These are phyloP conservation scores for Suhomyces anneliseae DNA, from an alignment of 1,139 yeast genomes.

Conservation along the genomic window DNA sequence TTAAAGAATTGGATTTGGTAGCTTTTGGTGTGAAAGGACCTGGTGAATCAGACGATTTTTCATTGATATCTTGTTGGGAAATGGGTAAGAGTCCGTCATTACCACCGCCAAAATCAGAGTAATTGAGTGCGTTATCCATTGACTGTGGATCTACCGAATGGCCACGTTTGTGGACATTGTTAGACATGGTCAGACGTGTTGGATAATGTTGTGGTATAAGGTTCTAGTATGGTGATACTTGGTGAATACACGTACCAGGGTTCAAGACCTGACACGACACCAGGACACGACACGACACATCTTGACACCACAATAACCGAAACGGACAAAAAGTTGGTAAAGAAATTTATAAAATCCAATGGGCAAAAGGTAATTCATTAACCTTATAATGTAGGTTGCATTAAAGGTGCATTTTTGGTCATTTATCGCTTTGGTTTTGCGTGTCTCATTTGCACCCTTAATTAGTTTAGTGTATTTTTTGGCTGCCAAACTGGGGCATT, in stretches of 20 bases:
- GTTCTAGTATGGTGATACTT: not conserved
- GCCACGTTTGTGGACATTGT: conserved; percentile 19
- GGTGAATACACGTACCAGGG: not conserved
- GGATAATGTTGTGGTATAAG: not conserved
- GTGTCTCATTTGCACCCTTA: no score
- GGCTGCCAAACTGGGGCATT: no score
- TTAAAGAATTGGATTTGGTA: conserved; percentile 9
- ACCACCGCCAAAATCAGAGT: conserved; percentile 30
- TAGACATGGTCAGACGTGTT: conserved; percentile 3
- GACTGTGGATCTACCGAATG: conserved; percentile 17
- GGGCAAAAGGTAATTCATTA: no score
- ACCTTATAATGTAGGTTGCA: no score
- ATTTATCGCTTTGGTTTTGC: no score
- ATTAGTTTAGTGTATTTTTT: no score
- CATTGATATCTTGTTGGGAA: conserved; percentile 24
- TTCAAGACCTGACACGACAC: no score
- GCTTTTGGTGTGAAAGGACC: conserved; percentile 6
- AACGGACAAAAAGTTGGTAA: no score
- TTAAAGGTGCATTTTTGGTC: no score
- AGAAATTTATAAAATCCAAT: no score
- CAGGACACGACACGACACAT: no score
- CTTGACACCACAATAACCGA: no score
- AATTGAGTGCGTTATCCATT: conserved; percentile 18
- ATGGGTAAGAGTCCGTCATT: conserved; percentile 41
- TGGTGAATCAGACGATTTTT: conserved; percentile 6